Base-by-base conservation (phyloP, 2,329 filamentous ascomycete genomes). In the Dactylellina parvicollis region DNA sequence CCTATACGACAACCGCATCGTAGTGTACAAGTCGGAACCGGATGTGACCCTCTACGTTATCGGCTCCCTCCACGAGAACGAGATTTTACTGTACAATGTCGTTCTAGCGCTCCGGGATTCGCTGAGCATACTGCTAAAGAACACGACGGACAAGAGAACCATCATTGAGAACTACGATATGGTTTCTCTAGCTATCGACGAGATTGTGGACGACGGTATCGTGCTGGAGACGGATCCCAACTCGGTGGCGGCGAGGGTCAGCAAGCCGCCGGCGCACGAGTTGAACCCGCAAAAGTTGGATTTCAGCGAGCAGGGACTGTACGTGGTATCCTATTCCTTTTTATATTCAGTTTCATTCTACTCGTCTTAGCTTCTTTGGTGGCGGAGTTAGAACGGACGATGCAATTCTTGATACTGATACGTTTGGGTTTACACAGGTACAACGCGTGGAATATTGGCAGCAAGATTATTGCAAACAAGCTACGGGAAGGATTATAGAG, bases 151-250 rank as follows among this genome's bases (percentile, higher is more conserved):
- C 84, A 97, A 97, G 86, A 90, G 95, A 77, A 98, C 95, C 67
- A 92, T 98, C 77, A 90, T 98, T 79, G 95, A 99, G 83, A 98
- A 98, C 86, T 99, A 98, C 85, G 95, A 98, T 82, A 87, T 98
- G 20, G 91, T 97, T 75, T 91, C 92, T 12, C 87, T 99, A 60
- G 92, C 93, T 46, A 91, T 99, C 76, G 95, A 99, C 81, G 95
- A 99, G 82, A 94, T 96, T 75, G 88, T 96, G 60, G 92, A 96
- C 82, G 92, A 96, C 79, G 95, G 95, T 73, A 96, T 98, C 80
- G 94, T 99, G 78, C 88, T 99, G 74, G 95, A 99, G 84, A 98
- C 94, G 0, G 95, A 99, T 81, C 93, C 95, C 0, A 94, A 95
- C 75, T 91, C 96, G 79, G 91, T 99, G 76, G 90, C 94, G 52